Base-by-base conservation (phyloP, 2,329 filamentous ascomycete genomes). In the Cercospora zeina region DNA sequence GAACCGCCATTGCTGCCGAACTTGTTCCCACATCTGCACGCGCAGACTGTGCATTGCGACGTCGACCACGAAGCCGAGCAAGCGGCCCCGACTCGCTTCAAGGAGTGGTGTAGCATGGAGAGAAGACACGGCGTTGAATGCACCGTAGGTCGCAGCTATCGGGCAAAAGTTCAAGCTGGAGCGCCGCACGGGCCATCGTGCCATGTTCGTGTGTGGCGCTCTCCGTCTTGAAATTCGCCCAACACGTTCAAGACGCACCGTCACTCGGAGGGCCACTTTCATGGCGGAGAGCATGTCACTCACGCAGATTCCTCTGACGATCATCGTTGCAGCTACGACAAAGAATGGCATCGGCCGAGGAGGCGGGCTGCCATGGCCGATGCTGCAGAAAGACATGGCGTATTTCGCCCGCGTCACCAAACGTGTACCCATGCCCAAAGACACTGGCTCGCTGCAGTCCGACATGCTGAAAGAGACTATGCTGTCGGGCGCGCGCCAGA, bases 401-500 rank as follows among this genome's bases (percentile, higher is more conserved):
- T 97, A 96, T 76, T 99, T 99, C 76, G 89, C 91, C 16, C 88
- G 93, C 62, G 89, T 96, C 42, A 97, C 93, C 2, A 91, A 90
- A 70, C 85, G 88, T 14, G 74, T 85, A 0, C 80, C 82, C 87
- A 70, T 84, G 86, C 21, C 73, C 82, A 1, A 78, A 79, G 24
- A 66, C 47, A 68, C 67, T 51, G 67, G 64, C 19, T 71, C 69
- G 68, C 51, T 65, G 13, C 70, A 69, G 33, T 68, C 68, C 7
- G 67, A 71, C 56, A 36, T 65, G 21, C 60, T 64, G 13, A 66
- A 71, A 51, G 58, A 67, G 7, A 57, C 54, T n/a, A 63, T 64
- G 2, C 54, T 67, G 30, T 62, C 66, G 27, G 68, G 62, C n/a
- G 58, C 64, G 8, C 61, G 67, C 14, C 67, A 62, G 13, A 82